These are phyloP conservation scores for Aureobasidium subglaciale DNA, from an alignment of 2,329 filamentous ascomycete genomes.

Conservation along the genomic window DNA sequence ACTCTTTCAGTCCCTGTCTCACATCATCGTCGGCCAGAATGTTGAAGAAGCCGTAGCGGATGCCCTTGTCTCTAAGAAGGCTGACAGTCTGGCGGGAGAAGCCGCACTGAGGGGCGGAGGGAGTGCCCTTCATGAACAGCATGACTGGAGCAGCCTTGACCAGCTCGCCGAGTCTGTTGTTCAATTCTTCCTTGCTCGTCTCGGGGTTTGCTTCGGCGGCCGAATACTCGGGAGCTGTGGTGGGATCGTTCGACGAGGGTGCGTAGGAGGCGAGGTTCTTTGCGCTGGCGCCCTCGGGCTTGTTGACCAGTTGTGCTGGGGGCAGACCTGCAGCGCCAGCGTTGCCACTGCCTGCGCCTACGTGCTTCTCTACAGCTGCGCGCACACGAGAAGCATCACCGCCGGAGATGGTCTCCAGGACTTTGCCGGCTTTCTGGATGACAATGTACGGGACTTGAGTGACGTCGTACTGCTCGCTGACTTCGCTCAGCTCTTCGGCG, in stretches of 20 bases:
- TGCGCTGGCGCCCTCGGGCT: constrained; percentile 31
- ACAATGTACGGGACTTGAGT: constrained; percentile 91
- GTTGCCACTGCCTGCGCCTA: constrained; percentile 39
- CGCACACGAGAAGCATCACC: constrained; percentile 83
- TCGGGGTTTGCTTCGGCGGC: constrained; percentile 30
- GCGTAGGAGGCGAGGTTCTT: constrained; percentile 41
- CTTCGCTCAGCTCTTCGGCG: constrained; percentile 86
- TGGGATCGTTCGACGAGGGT: constrained; percentile 35
- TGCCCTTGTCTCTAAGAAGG: constrained; percentile 77
- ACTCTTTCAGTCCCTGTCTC: constrained; percentile 91
- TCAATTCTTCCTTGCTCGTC: constrained; percentile 73
- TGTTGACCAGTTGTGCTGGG: constrained; percentile 37
- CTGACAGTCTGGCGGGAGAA: constrained; percentile 87
- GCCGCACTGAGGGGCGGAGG: constrained; percentile 77
- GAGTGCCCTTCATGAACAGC: constrained; percentile 98
- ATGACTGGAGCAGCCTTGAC: constrained; percentile 96
- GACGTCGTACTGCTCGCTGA: constrained; percentile 89
- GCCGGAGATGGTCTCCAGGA: constrained; percentile 80
- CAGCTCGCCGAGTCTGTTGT: constrained; percentile 70
- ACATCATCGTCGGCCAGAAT: constrained; percentile 97
- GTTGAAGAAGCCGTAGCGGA: constrained; percentile 99
- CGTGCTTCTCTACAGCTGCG: constrained; percentile 76
- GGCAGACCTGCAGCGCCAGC: constrained; percentile 33
- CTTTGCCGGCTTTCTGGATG: constrained; percentile 65
- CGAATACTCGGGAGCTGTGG: constrained; percentile 42